Percentiles rank a stretch among this genome's conserved stretches.
These are phyloP conservation scores for Paraphoma chrysanthemicola DNA, from an alignment of 2,329 filamentous ascomycete genomes.

Conservation along the genomic window DNA sequence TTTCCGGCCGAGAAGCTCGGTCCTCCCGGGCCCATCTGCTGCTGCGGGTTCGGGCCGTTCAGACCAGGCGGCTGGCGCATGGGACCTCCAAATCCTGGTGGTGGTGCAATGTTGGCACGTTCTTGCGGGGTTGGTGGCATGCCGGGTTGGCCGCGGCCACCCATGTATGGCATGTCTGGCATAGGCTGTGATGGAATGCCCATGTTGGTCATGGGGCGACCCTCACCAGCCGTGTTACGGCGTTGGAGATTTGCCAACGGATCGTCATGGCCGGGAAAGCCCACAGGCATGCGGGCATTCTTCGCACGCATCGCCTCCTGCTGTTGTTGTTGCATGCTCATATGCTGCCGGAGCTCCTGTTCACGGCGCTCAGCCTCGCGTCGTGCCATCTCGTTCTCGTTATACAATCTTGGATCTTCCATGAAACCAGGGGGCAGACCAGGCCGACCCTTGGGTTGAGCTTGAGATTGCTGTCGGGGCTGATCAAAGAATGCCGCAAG, in stretches of 20 bases:
- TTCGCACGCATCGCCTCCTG: conserved; percentile 45
- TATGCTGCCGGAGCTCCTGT: conserved; percentile 37
- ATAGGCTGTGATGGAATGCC: conserved; percentile 50
- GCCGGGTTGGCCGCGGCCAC: conserved; percentile 39
- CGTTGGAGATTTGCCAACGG: conserved; percentile 43
- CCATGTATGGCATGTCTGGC: conserved; percentile 45
- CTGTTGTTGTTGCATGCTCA: conserved; percentile 35
- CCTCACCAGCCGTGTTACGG: conserved; percentile 45
- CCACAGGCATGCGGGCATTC: conserved; percentile 40
- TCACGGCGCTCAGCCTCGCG: conserved; percentile 41
- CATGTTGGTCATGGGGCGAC: conserved; percentile 50
- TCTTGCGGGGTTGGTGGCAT: conserved; percentile 48
- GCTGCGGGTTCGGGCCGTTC: conserved; percentile 33
- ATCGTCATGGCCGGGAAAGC: conserved; percentile 43
- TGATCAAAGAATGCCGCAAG: conserved; percentile 46
- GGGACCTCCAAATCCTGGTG: conserved; percentile 44
- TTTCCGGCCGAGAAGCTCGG: conserved; percentile 46
- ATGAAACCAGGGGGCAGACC: conserved; percentile 48
- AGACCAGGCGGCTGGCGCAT: conserved; percentile 48
- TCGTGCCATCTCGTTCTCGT: conserved; percentile 41
- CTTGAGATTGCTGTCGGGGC: conserved; percentile 41
- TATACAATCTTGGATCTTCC: conserved; percentile 44
- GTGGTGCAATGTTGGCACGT: conserved; percentile 44
- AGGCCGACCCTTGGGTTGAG: conserved; percentile 46
- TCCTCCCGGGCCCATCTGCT: conserved; percentile 41